phyloP scores from a whole-genome alignment of 106 monocot species.

The Platanthera guangdongensis region DNA sequence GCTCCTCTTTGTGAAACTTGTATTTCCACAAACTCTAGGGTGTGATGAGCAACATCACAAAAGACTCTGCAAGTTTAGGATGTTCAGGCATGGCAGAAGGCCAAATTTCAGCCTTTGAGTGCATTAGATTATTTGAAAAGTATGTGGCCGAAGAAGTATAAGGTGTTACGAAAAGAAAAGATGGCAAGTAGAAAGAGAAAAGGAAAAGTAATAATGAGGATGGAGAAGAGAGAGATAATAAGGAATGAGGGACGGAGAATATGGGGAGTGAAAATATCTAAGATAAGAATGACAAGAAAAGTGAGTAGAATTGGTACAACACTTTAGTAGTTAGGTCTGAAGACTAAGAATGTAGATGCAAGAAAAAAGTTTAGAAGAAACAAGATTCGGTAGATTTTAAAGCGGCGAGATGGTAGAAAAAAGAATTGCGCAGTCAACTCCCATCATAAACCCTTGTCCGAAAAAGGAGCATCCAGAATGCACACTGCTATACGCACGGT shows the following conservation, averaged over 20 bases:
- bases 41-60: too few species aligned
- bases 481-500: background rate
- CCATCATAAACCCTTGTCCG: background rate
- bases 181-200: background rate
- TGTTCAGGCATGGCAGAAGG: too few species aligned
- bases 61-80: too few species aligned
- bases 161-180: background rate
- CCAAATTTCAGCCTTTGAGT: too few species aligned
- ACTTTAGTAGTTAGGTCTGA: background rate
- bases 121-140: too few species aligned
- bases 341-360: background rate
- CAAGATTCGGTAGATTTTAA: background rate
- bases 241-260: background rate
- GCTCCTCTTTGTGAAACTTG: too few species aligned
- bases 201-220: background rate
- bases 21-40: too few species aligned
- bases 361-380: background rate
- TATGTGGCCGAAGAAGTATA: too few species aligned
- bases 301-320: background rate
- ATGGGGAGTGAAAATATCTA: background rate
- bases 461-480: background rate
- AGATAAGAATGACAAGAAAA: background rate
- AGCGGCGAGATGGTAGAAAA: background rate
- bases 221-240: background rate
- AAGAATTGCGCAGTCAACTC: background rate